Evolutionary conservation across 2,329 filamentous ascomycete species (phyloP), one percentile per base, ranked within the genome.

Genomic region (Trichoderma endophyticum): DNA sequence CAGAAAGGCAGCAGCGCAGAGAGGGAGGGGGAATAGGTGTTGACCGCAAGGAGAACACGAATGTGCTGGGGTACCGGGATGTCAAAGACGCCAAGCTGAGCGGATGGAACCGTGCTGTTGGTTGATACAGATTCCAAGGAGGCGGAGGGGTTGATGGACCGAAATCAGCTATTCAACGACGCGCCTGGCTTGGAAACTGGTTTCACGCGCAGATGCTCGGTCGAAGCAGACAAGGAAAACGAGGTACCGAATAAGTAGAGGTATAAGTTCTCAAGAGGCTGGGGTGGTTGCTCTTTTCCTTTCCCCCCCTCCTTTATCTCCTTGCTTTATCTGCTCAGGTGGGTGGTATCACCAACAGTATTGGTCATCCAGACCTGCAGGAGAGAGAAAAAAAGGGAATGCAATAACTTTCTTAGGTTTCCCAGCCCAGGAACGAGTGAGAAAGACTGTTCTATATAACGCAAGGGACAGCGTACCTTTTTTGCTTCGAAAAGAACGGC

Each of bases 261-360:
- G 28, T 32, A 32, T n/a, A 68, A n/a, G 34, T 60, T 43, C 9
- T 26, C 11, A 14, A 21, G 26, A 28, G 34, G 6, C 54, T 6
- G 34, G 26, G 51, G 34, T 39, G 15, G 32, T 34, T 67, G 51
- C 60, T 63, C 60, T 26, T 51, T 43, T 68, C 34, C 21, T 51
- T 54, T 54, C 14, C 30, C 28, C 66, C 66, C 39, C 66, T 69
- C 66, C 66, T 69, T 69, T 69, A 36, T 30, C 66, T 54, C 56
- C 28, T 69, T 57, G 26, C 28, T 51, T 61, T 69, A 61, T 59
- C 57, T 69, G 54, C 39, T 62, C 39, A 36, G 56, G 57, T 62
- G 57, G 57, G 66, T 69, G 56, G 66, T 61, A 69, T 69, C 66
- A 69, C 56, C 66, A 51, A 69, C 57, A 28, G 21, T 61, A 61